Percentiles rank a stretch among this genome's conserved stretches.
Evolutionary conservation across 208 protist species (phyloP).

Genomic region (Leishmania guyanensis): DNA sequence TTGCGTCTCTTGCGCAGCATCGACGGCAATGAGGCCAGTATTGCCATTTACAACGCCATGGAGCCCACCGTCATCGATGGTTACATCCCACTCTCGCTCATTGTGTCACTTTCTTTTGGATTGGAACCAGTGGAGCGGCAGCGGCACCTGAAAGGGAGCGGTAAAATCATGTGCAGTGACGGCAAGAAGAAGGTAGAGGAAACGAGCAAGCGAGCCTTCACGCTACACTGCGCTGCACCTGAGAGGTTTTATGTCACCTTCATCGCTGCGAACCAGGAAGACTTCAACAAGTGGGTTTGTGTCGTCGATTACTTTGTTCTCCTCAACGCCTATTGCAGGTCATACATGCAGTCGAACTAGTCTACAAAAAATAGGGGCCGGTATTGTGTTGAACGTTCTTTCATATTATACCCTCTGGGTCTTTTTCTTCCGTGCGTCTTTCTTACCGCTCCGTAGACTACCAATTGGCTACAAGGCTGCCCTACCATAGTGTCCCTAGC

Average conservation of each 20-base stretch:
- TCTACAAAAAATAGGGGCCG: neutral
- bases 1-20: conserved; percentile 46
- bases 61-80: conserved; percentile 39
- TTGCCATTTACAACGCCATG: conserved; percentile 51
- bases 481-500: neutral
- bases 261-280: conserved; percentile 40
- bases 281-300: conserved; percentile 40
- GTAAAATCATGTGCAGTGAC: conserved; percentile 32
- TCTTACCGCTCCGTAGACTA: neutral
- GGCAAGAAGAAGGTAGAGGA: conserved; percentile 27
- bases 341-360: conserved; percentile 21
- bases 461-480: neutral
- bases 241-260: conserved; percentile 63
- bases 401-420: neutral
- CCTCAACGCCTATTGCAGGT: conserved; percentile 27
- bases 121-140: conserved; percentile 40
- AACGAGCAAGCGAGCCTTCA: conserved; percentile 39
- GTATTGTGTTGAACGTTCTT: neutral
- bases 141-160: conserved; percentile 21
- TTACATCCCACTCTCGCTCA: conserved; percentile 55
- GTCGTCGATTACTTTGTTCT: conserved; percentile 54
- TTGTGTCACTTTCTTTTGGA: conserved; percentile 37
- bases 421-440: neutral
- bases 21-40: conserved; percentile 46
- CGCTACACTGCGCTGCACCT: conserved; percentile 49